phyloP scores from a whole-genome alignment of 169 alveolate species.

The Plasmodium coatneyi region DNA sequence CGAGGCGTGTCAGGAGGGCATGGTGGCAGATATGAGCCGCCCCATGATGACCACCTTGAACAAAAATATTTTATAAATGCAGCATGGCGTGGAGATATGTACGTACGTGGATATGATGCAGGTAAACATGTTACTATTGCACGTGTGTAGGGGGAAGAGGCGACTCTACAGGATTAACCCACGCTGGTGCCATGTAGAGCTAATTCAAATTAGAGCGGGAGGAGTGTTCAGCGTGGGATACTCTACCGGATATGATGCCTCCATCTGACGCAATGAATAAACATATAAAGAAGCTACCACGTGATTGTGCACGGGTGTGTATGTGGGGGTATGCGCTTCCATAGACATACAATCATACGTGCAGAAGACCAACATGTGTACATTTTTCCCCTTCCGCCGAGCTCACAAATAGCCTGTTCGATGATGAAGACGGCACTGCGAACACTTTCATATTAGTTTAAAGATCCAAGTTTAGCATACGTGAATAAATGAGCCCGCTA shows the following conservation, averaged over 20 bases:
- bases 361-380: background rate
- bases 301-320: background rate
- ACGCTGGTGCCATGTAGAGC: background rate
- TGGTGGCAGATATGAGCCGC: constrained; percentile 44
- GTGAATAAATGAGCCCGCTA: background rate
- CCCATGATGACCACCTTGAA: constrained; percentile 37
- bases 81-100: background rate
- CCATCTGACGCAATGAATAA: background rate
- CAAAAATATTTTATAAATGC: constrained; percentile 18
- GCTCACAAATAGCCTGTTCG: background rate
- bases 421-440: background rate
- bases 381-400: background rate
- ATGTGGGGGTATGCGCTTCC: background rate
- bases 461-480: background rate
- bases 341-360: background rate
- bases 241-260: background rate
- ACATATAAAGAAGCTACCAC: background rate
- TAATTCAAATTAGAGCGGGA: background rate
- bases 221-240: background rate
- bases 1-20: constrained; percentile 66
- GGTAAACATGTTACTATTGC: background rate
- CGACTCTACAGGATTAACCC: background rate
- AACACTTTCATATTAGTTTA: background rate
- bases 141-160: background rate
- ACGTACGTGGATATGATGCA: background rate